Conservation (phyloP, 495 filamentous ascomycete genomes). For the Staphylotrichum longicolle region DNA sequence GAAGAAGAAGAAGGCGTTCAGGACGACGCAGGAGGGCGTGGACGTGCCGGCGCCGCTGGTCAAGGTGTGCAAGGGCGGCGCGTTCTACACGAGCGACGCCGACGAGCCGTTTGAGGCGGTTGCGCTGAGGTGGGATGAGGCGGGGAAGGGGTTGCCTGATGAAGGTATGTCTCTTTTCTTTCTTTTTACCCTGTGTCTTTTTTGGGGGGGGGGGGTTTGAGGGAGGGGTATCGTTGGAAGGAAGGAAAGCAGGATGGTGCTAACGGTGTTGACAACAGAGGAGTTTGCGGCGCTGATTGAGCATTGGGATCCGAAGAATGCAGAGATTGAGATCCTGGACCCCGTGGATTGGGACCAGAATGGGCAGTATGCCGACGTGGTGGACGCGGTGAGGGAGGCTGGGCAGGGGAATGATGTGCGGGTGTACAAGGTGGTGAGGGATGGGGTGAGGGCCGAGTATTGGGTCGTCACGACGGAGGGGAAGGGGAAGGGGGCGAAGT, state of each 20-base stretch:
- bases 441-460: constrained; percentile 68
- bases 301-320: constrained; percentile 47
- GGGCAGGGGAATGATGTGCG: constrained; percentile 61
- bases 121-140: constrained; percentile 59
- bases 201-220: background rate
- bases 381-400: constrained; percentile 57
- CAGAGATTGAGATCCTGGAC: constrained; percentile 52
- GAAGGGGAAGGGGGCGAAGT: constrained; percentile 47
- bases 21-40: constrained; percentile 51
- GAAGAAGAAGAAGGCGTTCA: constrained; percentile 31
- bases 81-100: constrained; percentile 72
- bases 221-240: no score
- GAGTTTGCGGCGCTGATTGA: constrained; percentile 57
- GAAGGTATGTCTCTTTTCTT: constrained; percentile 49
- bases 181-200: constrained; percentile 12
- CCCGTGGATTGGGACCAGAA: constrained; percentile 60
- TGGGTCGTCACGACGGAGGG: constrained; percentile 62
- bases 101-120: constrained; percentile 84
- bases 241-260: background rate
- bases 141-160: constrained; percentile 55
- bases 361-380: constrained; percentile 56
- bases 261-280: constrained; percentile 36
- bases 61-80: constrained; percentile 48
- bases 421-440: constrained; percentile 66
- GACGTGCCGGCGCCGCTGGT: constrained; percentile 57